Conservation (phyloP, 139 green algal species). For the Volvox africanus region DNA sequence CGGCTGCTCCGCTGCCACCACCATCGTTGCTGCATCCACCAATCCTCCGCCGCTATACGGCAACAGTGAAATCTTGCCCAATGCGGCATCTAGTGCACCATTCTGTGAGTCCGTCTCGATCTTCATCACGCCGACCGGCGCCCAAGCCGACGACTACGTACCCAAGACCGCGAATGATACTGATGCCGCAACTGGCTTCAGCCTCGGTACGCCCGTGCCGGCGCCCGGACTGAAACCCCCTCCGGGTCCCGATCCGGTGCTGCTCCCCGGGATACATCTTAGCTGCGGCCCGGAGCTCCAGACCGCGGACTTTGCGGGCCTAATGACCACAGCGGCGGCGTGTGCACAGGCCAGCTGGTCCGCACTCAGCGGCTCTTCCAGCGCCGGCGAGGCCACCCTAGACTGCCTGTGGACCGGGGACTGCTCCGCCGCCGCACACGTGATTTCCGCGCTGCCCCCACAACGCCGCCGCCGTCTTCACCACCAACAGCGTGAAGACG, state of each 20-base stretch:
- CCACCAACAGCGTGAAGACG: neutral
- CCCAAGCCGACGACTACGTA: neutral
- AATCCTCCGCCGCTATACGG: neutral
- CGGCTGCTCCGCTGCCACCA: neutral
- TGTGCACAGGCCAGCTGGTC: neutral
- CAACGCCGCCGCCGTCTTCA: neutral
- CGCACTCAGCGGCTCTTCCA: neutral
- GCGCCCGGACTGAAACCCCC: too few species aligned
- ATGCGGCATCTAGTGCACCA: neutral
- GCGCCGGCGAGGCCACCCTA: neutral
- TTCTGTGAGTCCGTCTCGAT: neutral
- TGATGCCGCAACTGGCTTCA: neutral
- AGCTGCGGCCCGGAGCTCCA: neutral
- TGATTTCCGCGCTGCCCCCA: constrained; percentile 4
- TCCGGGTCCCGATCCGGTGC: neutral
- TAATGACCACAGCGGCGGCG: neutral
- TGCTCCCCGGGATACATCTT: neutral
- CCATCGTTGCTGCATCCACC: too few species aligned
- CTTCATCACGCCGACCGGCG: neutral
- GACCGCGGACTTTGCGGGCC: neutral
- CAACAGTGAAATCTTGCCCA: neutral
- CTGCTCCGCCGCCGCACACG: constrained; percentile 1
- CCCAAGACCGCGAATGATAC: neutral
- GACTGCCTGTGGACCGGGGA: neutral
- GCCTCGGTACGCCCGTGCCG: neutral